These are phyloP conservation scores for Arthroderma uncinatum DNA, from an alignment of 2,329 filamentous ascomycete species.

Conservation along the genomic window DNA sequence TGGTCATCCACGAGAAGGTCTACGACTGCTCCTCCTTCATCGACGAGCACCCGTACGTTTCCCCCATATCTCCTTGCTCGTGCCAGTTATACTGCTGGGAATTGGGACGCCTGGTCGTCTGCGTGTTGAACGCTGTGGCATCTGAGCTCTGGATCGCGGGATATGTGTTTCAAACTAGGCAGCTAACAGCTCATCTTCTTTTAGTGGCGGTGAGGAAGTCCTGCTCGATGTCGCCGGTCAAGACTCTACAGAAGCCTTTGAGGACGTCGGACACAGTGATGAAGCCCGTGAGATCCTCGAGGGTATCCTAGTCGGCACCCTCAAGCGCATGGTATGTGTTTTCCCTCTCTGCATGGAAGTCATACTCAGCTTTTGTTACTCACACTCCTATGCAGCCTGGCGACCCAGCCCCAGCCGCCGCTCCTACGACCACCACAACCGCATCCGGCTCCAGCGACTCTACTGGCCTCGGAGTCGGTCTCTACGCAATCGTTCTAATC, in stretches of 20 bases:
- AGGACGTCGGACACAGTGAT: conserved; percentile 98
- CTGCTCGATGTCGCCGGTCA: conserved; percentile 90
- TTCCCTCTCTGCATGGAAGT: neutral
- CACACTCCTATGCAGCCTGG: conserved; percentile 44
- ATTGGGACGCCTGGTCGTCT: neutral
- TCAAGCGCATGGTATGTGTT: conserved; percentile 67
- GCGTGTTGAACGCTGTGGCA: neutral
- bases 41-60: conserved; percentile 82
- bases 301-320: conserved; percentile 57
- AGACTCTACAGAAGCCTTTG: conserved; percentile 94
- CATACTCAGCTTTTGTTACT: neutral
- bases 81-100: neutral
- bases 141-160: neutral
- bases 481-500: conserved; percentile 70
- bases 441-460: conserved; percentile 21
- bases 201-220: conserved; percentile 94
- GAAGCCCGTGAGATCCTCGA: conserved; percentile 92
- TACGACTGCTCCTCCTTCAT: conserved; percentile 84
- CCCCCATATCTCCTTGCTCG: conserved; percentile 1
- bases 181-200: conserved; percentile 20
- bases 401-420: conserved; percentile 58
- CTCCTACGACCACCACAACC: conserved; percentile 38
- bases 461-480: conserved; percentile 55
- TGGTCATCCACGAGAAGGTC: conserved; percentile 93
- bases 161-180: neutral